Percentiles rank a stretch among this genome's conserved stretches.
These are phyloP conservation scores for Melaleuca quinquenervia DNA, from an alignment of 345 rosid genomes.

Conservation along the genomic window DNA sequence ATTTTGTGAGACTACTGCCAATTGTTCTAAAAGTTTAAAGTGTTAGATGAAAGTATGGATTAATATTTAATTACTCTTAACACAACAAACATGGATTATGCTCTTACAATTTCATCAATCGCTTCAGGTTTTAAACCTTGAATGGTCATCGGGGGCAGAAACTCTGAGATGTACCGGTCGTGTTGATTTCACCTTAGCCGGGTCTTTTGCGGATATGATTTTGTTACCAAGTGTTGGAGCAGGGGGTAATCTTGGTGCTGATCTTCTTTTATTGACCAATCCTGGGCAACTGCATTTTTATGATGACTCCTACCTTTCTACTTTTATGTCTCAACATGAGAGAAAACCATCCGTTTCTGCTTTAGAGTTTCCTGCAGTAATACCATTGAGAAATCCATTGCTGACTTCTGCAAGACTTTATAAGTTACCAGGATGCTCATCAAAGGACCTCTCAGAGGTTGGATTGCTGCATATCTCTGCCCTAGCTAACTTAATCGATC, in stretches of 20 bases:
- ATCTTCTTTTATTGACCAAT: constrained; percentile 45
- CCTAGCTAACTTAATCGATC: background rate
- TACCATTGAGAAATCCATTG: constrained; percentile 40
- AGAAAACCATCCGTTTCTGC: constrained; percentile 23
- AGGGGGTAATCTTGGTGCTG: constrained; percentile 18
- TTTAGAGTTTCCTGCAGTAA: constrained; percentile 29
- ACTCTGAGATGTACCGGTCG: constrained; percentile 42
- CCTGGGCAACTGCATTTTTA: constrained; percentile 58
- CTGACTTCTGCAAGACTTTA: constrained; percentile 33
- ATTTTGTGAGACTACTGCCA: too few species aligned
- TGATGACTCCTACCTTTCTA: constrained; percentile 30
- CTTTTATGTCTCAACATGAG: constrained; percentile 35
- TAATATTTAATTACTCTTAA: background rate
- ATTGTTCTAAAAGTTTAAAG: too few species aligned
- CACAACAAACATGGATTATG: background rate
- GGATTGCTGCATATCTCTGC: background rate
- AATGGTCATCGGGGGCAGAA: constrained; percentile 56
- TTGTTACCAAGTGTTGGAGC: constrained; percentile 35
- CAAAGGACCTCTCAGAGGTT: constrained; percentile 43
- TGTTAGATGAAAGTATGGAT: too few species aligned
- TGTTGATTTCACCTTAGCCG: constrained; percentile 37
- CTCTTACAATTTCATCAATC: background rate
- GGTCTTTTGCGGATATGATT: constrained; percentile 64
- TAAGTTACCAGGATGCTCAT: constrained; percentile 20
- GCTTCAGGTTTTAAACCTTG: constrained; percentile 51